Percentiles rank a stretch among this genome's conserved stretches.
These are phyloP conservation scores for Trypanosoma theileri DNA, from an alignment of 208 protist species.

Conservation along the genomic window DNA sequence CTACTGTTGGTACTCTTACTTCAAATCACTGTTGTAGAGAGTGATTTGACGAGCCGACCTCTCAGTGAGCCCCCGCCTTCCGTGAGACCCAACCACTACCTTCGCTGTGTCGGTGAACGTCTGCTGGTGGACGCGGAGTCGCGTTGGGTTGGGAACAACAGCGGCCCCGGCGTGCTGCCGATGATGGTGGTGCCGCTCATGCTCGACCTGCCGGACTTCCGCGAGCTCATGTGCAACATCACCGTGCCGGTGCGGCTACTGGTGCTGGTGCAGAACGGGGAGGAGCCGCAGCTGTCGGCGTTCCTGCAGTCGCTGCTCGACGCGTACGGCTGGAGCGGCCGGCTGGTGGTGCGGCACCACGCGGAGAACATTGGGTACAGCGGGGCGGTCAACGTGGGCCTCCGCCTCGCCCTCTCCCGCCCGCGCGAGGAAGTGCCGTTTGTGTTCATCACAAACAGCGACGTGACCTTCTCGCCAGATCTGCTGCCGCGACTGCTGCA, in stretches of 20 bases:
- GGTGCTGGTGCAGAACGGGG: constrained; percentile 40
- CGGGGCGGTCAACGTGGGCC: constrained; percentile 38
- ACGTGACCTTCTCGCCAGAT: constrained; percentile 37
- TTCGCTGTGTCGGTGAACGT: no score
- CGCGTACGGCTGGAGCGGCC: constrained; percentile 39
- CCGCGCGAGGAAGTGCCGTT: constrained; percentile 34
- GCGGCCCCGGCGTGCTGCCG: constrained; percentile 28
- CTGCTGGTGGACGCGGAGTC: no score
- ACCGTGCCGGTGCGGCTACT: constrained; percentile 42
- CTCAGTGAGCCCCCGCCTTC: no score
- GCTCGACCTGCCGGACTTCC: constrained; percentile 36
- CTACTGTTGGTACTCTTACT: no score
- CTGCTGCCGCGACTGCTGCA: constrained; percentile 29
- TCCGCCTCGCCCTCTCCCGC: constrained; percentile 32
- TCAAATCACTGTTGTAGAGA: no score
- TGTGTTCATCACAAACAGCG: constrained; percentile 36
- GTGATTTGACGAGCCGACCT: no score
- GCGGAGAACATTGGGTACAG: constrained; percentile 41
- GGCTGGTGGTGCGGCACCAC: constrained; percentile 43
- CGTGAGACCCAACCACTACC: no score
- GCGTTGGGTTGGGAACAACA: neutral
- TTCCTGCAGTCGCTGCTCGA: constrained; percentile 31
- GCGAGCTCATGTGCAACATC: constrained; percentile 37
- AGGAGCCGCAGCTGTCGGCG: constrained; percentile 21
- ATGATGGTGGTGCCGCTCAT: constrained; percentile 44